Conservation (phyloP, 352 stramenopile genomes). For the Nothophytophthora sp. region DNA sequence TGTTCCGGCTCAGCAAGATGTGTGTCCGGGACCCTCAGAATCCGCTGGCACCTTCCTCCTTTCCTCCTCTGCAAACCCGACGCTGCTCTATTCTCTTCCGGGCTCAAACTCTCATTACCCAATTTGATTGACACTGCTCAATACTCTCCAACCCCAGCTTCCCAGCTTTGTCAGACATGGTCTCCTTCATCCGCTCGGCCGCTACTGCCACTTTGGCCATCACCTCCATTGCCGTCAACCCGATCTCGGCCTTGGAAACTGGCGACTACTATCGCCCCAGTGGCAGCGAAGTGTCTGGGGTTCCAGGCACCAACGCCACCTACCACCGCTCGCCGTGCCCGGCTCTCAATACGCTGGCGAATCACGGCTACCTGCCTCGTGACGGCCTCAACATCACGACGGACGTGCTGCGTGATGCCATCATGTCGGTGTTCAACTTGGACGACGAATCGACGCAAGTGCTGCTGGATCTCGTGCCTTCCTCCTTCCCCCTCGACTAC, state of each 20-base stretch:
- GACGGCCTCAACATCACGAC: constrained; percentile 26
- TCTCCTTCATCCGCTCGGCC: constrained; percentile 3
- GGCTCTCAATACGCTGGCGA: constrained; percentile 30
- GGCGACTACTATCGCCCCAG: constrained; percentile 24
- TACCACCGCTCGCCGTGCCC: constrained; percentile 30
- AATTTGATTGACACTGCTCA: constrained; percentile 8
- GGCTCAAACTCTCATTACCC: constrained; percentile 2
- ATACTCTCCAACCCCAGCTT: constrained; percentile 1
- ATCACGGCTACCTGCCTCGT: too few species aligned
- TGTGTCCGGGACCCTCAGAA: too few species aligned
- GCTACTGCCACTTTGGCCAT: neutral
- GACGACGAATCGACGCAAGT: too few species aligned
- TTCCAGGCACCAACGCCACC: constrained; percentile 13
- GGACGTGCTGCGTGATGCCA: too few species aligned
- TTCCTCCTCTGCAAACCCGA: too few species aligned
- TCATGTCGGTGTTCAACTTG: too few species aligned
- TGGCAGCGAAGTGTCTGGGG: constrained; percentile 12
- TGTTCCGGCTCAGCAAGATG: too few species aligned
- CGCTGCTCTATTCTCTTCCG: neutral
- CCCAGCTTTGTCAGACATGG: constrained; percentile 1
- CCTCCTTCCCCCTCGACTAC: constrained; percentile 6
- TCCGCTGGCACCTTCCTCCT: too few species aligned
- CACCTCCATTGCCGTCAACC: neutral
- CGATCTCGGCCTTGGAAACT: neutral
- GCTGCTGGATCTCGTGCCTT: constrained; percentile 2